phyloP scores from a whole-genome alignment of 768 basidiomycete genomes.

The Mycena amicta region DNA sequence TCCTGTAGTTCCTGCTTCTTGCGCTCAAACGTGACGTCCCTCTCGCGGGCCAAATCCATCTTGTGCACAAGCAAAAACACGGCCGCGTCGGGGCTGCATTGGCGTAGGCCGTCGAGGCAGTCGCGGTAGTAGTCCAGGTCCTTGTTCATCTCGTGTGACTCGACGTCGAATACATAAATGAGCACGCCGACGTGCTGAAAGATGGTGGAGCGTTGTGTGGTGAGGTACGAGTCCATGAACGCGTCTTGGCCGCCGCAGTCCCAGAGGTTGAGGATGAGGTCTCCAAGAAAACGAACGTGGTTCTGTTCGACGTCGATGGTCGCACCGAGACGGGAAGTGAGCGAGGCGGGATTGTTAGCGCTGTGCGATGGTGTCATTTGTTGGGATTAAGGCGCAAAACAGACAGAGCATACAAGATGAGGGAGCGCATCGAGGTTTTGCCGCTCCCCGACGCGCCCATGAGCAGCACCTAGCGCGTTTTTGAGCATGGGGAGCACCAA shows the following conservation, averaged over 20 bases:
- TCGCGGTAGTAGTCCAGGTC: conserved; percentile 93
- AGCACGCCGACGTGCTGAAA: conserved; percentile 96
- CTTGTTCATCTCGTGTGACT: conserved; percentile 78
- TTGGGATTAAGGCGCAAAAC: conserved; percentile 10
- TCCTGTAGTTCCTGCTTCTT: conserved; percentile 74
- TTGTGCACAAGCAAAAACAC: conserved; percentile 95
- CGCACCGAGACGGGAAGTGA: conserved; percentile 89
- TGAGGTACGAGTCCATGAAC: conserved; percentile 97
- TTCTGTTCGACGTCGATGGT: conserved; percentile 99
- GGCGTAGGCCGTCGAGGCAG: conserved; percentile 80
- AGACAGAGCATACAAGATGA: conserved; percentile 83
- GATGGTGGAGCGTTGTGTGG: conserved; percentile 88
- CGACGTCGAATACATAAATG: conserved; percentile 98
- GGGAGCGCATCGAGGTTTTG: conserved; percentile 97
- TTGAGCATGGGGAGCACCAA: not conserved
- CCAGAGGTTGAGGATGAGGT: conserved; percentile 95
- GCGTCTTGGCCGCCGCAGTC: conserved; percentile 98
- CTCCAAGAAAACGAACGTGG: conserved; percentile 94
- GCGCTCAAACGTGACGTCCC: conserved; percentile 61
- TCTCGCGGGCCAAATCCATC: conserved; percentile 88
- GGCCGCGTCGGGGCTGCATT: conserved; percentile 78
- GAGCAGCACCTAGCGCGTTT: conserved; percentile 73
- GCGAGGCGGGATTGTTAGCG: conserved; percentile 87
- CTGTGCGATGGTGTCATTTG: conserved; percentile 49
- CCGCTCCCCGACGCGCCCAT: conserved; percentile 97